Conservation (phyloP, 441 rosid species). For the Melastoma candidum region DNA sequence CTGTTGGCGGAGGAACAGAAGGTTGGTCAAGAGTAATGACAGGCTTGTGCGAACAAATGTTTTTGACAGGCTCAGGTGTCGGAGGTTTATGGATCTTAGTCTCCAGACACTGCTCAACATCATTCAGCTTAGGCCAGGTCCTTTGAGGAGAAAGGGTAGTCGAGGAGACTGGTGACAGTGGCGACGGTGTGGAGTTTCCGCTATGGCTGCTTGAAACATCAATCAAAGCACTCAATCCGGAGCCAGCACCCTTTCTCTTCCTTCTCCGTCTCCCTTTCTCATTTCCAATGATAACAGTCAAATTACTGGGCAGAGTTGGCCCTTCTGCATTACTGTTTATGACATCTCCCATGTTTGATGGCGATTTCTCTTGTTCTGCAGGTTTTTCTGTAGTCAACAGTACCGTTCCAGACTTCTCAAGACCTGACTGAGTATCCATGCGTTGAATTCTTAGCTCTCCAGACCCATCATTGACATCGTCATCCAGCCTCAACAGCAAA, state of each 20-base stretch:
- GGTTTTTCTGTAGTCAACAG: slow-evolving; percentile 4
- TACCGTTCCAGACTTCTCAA: slow-evolving; percentile 13
- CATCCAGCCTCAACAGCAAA: slow-evolving; percentile 17
- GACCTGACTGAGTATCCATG: slow-evolving; percentile 7
- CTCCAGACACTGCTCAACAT: slow-evolving; percentile 19
- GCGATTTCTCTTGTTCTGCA: slow-evolving; percentile 16
- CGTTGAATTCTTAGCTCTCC: slow-evolving; percentile 13
- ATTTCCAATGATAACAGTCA: slow-evolving; percentile 47
- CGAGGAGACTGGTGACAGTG: slow-evolving; percentile 59
- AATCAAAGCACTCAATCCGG: slow-evolving; percentile 28
- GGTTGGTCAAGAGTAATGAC: too few relatives aligned
- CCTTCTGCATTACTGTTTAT: slow-evolving; percentile 26
- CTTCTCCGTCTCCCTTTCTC: slow-evolving; percentile 68
- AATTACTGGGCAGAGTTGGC: slow-evolving; percentile 39
- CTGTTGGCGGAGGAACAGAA: slow-evolving; percentile 11
- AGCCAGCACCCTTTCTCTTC: slow-evolving; percentile 52
- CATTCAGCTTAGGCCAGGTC: slow-evolving; percentile 22
- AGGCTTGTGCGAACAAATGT: too few relatives aligned
- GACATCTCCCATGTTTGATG: slow-evolving; percentile 24
- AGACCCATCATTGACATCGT: slow-evolving; percentile 15
- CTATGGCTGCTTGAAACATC: slow-evolving; percentile 93
- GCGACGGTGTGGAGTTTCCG: slow-evolving; percentile 86
- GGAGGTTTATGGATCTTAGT: slow-evolving; percentile 17
- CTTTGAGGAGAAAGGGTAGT: slow-evolving; percentile 24
- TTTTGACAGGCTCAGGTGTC: too few relatives aligned